phyloP scores from a whole-genome alignment of 1,284 basidiomycete species.

The Boletus sp. region DNA sequence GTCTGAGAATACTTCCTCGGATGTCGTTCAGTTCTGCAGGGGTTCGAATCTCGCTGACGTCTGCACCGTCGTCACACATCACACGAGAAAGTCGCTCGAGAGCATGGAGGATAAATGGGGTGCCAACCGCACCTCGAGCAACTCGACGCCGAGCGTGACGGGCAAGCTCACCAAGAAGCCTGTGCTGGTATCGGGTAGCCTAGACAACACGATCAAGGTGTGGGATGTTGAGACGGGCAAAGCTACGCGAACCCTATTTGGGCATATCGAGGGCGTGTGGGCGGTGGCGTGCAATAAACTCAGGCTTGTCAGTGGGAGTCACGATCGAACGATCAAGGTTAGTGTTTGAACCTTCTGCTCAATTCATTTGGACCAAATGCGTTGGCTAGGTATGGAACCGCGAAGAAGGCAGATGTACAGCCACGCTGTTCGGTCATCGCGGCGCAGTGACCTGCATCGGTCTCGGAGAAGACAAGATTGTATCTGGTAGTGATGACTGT shows the following conservation, averaged over 20 bases:
- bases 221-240: constrained; percentile 95
- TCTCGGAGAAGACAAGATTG: constrained; percentile 93
- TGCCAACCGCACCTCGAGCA: constrained; percentile 9
- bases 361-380: constrained; percentile 13
- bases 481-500: constrained; percentile 92
- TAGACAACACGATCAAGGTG: constrained; percentile 96
- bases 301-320: constrained; percentile 89
- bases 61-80: constrained; percentile 39
- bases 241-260: constrained; percentile 86
- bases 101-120: constrained; percentile 21
- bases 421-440: constrained; percentile 93
- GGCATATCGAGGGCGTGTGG: constrained; percentile 98
- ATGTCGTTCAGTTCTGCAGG: constrained; percentile 22
- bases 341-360: constrained; percentile 7
- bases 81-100: constrained; percentile 19
- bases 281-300: constrained; percentile 91
- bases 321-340: constrained; percentile 93
- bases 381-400: constrained; percentile 82
- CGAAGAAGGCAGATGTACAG: constrained; percentile 86
- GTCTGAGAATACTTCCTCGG: constrained; percentile 22
- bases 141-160: not conserved
- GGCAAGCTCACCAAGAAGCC: constrained; percentile 49
- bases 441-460: constrained; percentile 93
- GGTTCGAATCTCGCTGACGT: constrained; percentile 24
- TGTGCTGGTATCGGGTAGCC: constrained; percentile 85